Evolutionary conservation across 352 stramenopile species (phyloP), one percentile per base, ranked within the genome.

Genomic region (Globisporangium ultimum): DNA sequence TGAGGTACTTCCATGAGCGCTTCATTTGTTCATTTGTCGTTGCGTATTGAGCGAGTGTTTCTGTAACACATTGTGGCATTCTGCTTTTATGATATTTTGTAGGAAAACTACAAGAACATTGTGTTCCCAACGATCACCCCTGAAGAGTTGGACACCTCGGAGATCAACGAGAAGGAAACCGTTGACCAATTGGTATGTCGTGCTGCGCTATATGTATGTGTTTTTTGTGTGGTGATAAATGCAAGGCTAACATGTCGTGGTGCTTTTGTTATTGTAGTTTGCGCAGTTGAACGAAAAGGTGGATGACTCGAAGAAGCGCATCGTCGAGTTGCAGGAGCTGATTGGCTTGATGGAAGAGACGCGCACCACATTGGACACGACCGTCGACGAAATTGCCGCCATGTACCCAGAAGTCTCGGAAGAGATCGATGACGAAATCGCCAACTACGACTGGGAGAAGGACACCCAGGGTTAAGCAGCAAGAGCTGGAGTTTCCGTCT

Each of bases 371-470:
- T 70, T 89, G 62, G 82, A 71, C 48, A 96, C 87, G 58, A 93
- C 84, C 55, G 84, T 96, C 70, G 84, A 93, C 50, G 85, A 96
- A 63, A 67, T 95, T 41, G 75, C 81, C 55, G 84, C 83, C 67
- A 89, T 91, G 80, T 91, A 95, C 76, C 87, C 87, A 47, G 84
- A 93, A 59, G 77, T 95, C 41, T 68, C 70, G 59, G 82, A 93
- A 34, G 87, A 94, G 71, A 94, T 94, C 63, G 80, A 95, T 58
- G 80, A 93, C 55, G 87, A 96, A 70, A 96, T 95, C 68, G 81
- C 82, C 67, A 88, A 88, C 68, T 84, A 88, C 68, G 85, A 96
- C 70, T 96, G 85, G 84, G 83, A 92, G 67, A 96, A 96, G 80
- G 86, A 96, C 77, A 82, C 74, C 61, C 79, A 91, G 70, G 74